Evolutionary conservation across 176 grass and related monocot species (phyloP).

Genomic region (Paspalum vaginatum): DNA sequence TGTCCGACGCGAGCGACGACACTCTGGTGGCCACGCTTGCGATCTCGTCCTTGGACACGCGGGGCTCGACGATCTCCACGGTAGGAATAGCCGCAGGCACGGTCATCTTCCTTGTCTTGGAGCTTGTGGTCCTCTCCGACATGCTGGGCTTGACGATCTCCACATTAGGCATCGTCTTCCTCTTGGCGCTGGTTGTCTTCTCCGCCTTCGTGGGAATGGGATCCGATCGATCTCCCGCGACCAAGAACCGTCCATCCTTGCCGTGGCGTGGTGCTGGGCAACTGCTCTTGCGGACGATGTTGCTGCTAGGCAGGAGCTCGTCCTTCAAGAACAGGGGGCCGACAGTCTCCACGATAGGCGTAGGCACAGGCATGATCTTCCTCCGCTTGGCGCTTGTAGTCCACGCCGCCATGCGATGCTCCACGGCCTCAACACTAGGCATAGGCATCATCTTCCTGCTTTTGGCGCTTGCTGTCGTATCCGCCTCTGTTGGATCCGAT

Average conservation of each 20-base stretch:
- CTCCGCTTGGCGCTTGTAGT: too few relatives aligned
- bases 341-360: too few relatives aligned
- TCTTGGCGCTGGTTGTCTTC: not conserved
- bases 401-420: too few relatives aligned
- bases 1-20: not conserved
- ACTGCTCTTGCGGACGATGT: not conserved
- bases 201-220: not conserved
- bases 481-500: not conserved
- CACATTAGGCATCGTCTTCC: not conserved
- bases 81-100: not conserved
- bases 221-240: too few relatives aligned
- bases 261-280: not conserved
- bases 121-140: not conserved
- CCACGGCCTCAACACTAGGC: too few relatives aligned
- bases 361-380: too few relatives aligned
- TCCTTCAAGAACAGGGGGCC: too few relatives aligned
- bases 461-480: too few relatives aligned
- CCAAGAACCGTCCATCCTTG: not conserved
- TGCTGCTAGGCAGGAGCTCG: too few relatives aligned
- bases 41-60: not conserved
- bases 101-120: not conserved
- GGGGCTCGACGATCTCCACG: not conserved
- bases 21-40: not conserved
- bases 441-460: too few relatives aligned
- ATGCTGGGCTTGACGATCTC: not conserved